Conservation (phyloP, 1,284 basidiomycete genomes). For the Prillingera fragicola region DNA sequence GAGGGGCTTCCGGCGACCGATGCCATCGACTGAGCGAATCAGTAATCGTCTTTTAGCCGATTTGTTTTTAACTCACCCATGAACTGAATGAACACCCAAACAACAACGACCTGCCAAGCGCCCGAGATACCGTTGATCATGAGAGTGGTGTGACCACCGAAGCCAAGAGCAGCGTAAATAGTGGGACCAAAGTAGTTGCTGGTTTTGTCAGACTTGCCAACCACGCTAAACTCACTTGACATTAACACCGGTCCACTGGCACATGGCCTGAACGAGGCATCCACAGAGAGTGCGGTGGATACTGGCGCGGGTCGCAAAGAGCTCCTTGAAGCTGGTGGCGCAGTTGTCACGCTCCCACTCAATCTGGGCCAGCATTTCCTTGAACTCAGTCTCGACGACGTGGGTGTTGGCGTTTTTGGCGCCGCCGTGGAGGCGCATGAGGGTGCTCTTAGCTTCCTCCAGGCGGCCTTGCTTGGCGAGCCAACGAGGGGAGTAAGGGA, state of each 20-base stretch:
- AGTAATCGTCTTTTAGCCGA: no score
- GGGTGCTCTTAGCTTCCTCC: background rate
- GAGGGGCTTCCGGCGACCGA: no score
- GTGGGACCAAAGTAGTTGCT: constrained; percentile 38
- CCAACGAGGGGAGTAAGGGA: background rate
- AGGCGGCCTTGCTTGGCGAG: background rate
- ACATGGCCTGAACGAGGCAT: no score
- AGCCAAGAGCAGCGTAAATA: constrained; percentile 55
- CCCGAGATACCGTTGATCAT: constrained; percentile 63
- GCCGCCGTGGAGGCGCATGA: no score
- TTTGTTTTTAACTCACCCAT: no score
- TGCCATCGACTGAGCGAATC: no score
- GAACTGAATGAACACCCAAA: no score
- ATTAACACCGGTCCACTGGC: no score
- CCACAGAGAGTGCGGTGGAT: no score
- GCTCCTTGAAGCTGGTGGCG: background rate
- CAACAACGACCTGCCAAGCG: no score
- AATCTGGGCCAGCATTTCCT: background rate
- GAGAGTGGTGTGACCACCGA: constrained; percentile 32
- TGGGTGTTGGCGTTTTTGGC: background rate
- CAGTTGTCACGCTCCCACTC: background rate
- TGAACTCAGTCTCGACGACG: background rate
- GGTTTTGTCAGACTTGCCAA: constrained; percentile 50
- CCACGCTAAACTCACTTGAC: constrained; percentile 55
- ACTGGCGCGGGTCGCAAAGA: no score